phyloP scores from a whole-genome alignment of 306 rosid species.

The Vachellia collinsii region DNA sequence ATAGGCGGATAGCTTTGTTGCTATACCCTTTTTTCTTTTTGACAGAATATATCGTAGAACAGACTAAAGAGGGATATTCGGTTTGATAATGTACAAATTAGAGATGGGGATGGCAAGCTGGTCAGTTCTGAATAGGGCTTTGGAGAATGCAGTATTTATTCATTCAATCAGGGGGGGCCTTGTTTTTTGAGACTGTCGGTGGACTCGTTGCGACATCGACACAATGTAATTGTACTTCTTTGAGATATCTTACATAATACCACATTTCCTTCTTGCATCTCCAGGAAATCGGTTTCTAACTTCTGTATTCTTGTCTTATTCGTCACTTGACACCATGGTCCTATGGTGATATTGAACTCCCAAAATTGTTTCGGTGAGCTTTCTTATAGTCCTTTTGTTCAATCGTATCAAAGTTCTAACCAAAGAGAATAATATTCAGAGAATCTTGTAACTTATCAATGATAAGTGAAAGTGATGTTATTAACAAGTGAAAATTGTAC shows the following conservation, averaged over 20 bases:
- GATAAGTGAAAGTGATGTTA: no score
- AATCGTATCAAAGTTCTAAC: no score
- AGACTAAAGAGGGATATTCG: neutral
- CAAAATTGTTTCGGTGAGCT: neutral
- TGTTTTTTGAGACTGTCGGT: neutral
- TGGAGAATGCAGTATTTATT: constrained; percentile 37
- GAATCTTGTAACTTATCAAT: no score
- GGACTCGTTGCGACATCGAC: constrained; percentile 15
- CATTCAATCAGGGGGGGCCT: constrained; percentile 25
- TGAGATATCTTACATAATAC: constrained; percentile 15
- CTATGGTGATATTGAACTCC: neutral
- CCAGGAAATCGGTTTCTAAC: neutral
- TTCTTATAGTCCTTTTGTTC: neutral
- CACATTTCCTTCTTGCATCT: neutral
- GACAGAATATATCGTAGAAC: neutral
- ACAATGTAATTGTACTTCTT: constrained; percentile 24
- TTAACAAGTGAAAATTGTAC: no score
- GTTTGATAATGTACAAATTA: constrained; percentile 29
- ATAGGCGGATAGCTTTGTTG: constrained; percentile 20
- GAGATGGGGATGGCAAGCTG: constrained; percentile 32
- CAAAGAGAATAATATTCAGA: no score
- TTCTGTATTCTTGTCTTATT: neutral
- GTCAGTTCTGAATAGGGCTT: constrained; percentile 24
- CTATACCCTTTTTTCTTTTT: neutral
- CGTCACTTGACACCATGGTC: neutral